phyloP scores from a whole-genome alignment of 306 rosid species.

The Fragaria iinumae region DNA sequence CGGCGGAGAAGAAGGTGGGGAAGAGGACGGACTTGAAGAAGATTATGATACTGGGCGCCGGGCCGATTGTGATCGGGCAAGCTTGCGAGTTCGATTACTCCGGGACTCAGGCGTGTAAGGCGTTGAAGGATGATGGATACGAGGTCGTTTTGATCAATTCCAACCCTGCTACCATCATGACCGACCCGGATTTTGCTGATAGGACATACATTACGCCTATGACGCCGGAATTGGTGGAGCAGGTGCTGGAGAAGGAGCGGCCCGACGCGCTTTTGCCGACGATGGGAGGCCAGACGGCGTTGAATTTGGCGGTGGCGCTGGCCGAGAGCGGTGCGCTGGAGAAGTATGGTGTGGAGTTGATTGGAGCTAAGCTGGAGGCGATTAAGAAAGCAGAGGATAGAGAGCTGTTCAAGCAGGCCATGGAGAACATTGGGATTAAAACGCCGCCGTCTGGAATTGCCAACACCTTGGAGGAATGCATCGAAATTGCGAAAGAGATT shows the following conservation, averaged over 20 bases:
- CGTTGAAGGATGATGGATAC: conserved; percentile 83
- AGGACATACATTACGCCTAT: conserved; percentile 83
- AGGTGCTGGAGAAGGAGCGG: conserved; percentile 75
- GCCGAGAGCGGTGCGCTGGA: conserved; percentile 70
- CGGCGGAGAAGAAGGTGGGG: conserved; percentile 27
- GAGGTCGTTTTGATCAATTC: conserved; percentile 81
- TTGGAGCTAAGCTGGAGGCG: conserved; percentile 93
- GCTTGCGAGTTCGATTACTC: conserved; percentile 97
- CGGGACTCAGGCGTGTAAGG: conserved; percentile 96
- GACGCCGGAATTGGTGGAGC: conserved; percentile 90
- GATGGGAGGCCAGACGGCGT: conserved; percentile 97
- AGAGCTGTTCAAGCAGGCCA: conserved; percentile 84
- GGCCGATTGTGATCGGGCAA: conserved; percentile 93
- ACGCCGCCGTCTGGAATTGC: conserved; percentile 86
- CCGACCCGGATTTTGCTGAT: conserved; percentile 87
- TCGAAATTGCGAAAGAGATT: conserved; percentile 47
- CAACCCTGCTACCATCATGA: conserved; percentile 96
- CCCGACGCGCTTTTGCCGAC: conserved; percentile 90
- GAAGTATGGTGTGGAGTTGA: conserved; percentile 69
- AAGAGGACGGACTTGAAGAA: conserved; percentile 85
- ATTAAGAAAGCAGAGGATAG: conserved; percentile 91
- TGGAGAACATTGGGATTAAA: conserved; percentile 77
- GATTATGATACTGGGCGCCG: conserved; percentile 90
- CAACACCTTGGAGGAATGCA: conserved; percentile 57
- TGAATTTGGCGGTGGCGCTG: conserved; percentile 76